Evolutionary conservation across 2,329 filamentous ascomycete species (phyloP).

Genomic region (Talaromyces sp.): DNA sequence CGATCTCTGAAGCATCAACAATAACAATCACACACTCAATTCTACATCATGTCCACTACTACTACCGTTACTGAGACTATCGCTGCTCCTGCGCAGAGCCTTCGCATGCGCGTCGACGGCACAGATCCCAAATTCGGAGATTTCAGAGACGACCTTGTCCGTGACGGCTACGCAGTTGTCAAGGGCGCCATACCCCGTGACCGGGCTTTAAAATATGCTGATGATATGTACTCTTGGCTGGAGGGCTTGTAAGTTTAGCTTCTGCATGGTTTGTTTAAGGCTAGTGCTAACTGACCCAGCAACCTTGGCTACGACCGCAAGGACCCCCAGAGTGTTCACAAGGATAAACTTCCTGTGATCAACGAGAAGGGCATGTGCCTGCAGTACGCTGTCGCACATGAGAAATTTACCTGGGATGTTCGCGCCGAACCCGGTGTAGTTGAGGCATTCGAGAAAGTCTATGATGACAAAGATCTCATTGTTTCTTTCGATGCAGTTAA

Average conservation of each 20-base stretch:
- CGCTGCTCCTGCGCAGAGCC: background rate
- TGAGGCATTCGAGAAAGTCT: slow-evolving; percentile 40
- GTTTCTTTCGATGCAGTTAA: slow-evolving; percentile 21
- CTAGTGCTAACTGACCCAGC: background rate
- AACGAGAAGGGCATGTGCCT: slow-evolving; percentile 38
- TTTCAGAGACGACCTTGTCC: slow-evolving; percentile 43
- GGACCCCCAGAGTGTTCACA: slow-evolving; percentile 23
- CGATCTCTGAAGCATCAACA: background rate
- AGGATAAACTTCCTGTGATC: slow-evolving; percentile 42
- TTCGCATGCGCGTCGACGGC: background rate
- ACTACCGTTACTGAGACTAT: background rate
- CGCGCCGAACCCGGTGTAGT: slow-evolving; percentile 36
- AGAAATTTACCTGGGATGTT: slow-evolving; percentile 31
- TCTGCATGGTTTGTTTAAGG: background rate
- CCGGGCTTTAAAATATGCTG: background rate
- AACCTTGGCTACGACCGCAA: background rate
- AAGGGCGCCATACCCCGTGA: background rate
- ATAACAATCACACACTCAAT: background rate
- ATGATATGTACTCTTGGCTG: background rate
- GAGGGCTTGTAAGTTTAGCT: background rate
- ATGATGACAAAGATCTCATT: slow-evolving; percentile 25
- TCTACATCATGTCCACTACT: background rate
- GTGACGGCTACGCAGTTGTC: slow-evolving; percentile 21
- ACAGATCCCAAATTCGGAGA: slow-evolving; percentile 27
- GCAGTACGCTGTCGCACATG: background rate